Conservation (phyloP, 2,329 filamentous ascomycete genomes). For the Chaetomiaceae sp. region DNA sequence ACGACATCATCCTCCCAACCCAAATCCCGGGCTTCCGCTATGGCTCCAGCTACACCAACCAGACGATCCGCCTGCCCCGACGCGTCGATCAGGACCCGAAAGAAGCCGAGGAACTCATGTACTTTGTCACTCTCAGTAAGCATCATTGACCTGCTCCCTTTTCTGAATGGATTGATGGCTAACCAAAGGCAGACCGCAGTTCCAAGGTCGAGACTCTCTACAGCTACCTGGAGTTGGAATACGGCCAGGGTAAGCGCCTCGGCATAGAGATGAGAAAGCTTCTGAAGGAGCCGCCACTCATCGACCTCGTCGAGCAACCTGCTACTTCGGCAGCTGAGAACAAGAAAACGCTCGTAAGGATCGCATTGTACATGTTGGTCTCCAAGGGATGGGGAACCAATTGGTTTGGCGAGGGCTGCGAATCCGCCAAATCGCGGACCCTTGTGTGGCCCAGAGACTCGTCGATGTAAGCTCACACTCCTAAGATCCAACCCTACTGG, state of each 20-base stretch:
- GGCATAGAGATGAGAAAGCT: slow-evolving; percentile 8
- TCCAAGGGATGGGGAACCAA: slow-evolving; percentile 13
- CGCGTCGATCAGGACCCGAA: slow-evolving; percentile 14
- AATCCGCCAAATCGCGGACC: slow-evolving; percentile 5
- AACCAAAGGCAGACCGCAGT: slow-evolving; percentile 14
- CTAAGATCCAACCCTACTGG: not conserved
- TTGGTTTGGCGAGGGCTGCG: slow-evolving; percentile 17
- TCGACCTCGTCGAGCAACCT: slow-evolving; percentile 2
- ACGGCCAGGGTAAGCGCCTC: slow-evolving; percentile 16
- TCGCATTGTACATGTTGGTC: slow-evolving; percentile 16
- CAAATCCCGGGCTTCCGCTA: slow-evolving; percentile 20
- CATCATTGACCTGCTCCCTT: not conserved
- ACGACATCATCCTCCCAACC: not conserved
- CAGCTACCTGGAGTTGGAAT: slow-evolving; percentile 15
- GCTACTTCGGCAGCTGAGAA: not conserved
- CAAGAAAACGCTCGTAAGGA: slow-evolving; percentile 14
- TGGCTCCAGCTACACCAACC: slow-evolving; percentile 6
- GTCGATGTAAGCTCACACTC: slow-evolving; percentile 11
- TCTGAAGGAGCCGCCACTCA: slow-evolving; percentile 11
- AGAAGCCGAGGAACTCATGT: slow-evolving; percentile 6
- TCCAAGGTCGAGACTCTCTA: slow-evolving; percentile 15
- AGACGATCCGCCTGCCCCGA: slow-evolving; percentile 9
- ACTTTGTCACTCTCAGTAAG: slow-evolving; percentile 22
- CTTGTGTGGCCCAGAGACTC: slow-evolving; percentile 22
- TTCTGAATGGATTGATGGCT: not conserved